Evolutionary conservation across 306 rosid species (phyloP).

Genomic region (Citrullus colocynthis): DNA sequence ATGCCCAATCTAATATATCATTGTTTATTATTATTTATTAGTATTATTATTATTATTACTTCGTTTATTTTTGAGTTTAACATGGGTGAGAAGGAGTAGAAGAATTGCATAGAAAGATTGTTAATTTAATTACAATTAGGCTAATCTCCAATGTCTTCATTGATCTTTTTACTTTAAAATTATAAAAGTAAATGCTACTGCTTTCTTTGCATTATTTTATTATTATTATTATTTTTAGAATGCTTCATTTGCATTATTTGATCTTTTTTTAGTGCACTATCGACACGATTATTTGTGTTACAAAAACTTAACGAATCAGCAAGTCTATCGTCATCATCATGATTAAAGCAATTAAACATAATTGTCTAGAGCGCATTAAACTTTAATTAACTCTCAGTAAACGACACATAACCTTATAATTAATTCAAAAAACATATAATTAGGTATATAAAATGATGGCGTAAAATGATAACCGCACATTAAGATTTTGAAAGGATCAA

Average conservation of each 20-base stretch:
- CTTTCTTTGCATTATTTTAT: neutral
- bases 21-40: too few relatives aligned
- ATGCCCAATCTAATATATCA: too few relatives aligned
- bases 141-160: neutral
- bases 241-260: neutral
- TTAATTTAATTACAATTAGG: neutral
- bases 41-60: too few relatives aligned
- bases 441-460: neutral
- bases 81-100: too few relatives aligned
- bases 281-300: neutral
- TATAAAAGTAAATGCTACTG: neutral
- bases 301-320: neutral
- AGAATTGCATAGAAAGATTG: neutral
- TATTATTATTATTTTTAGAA: too few relatives aligned
- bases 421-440: neutral
- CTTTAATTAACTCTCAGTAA: neutral
- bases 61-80: too few relatives aligned
- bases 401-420: neutral
- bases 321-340: neutral
- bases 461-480: neutral
- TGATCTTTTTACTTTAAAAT: neutral
- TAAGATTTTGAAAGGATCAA: slow-evolving; percentile 1
- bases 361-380: neutral
- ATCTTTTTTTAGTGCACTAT: neutral
- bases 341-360: neutral